Base-by-base conservation (phyloP, 2,329 filamentous ascomycete genomes). In the Pyricularia sp. region DNA sequence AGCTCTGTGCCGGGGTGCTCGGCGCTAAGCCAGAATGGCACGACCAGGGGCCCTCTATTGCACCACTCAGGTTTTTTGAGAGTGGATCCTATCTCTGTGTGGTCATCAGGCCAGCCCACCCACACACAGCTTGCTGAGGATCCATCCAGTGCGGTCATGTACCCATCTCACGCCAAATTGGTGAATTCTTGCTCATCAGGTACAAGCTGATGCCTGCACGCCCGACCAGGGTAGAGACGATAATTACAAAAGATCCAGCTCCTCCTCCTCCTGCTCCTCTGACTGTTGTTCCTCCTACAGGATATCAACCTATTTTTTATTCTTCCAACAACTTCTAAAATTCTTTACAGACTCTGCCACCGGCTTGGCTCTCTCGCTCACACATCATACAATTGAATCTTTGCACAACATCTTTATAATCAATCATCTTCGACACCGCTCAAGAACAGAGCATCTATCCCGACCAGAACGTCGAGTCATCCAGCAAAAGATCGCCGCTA, bases 211-310 rank as follows among this genome's bases (percentile, higher is more conserved):
- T 28, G 50, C 66, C 65, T 67, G 36, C 66, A 20, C 31, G 28
- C 66, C 42, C 33, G 17, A 50, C 66, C 17, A 59, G 28, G 20
- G 50, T 67, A 28, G 50, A 67, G 55, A 67, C 42, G 42, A 50
- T 50, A 50, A 50, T 50, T 67, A 67, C 66, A 67, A 67, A 67
- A 67, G 50, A 59, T 59, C 36, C 66, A 67, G 36, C 66, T 67
- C 31, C 66, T 33, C 65, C 36, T 55, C 50, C 65, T 55, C 36
- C 59, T 30, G 17, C 59, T 64, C 26, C 59, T 64, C 23, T 26
- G 23, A 64, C 25, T 64, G 23, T 12, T 64, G 25, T 26, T 28
- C 11, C 59, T 64, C 59, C 59, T 64, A 11, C 59, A 26, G 25
- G 23, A 64, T 64, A 64, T 64, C 59, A 36, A 66, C n/a, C n/a